Base-by-base conservation (phyloP, 129 eudicot genomes). In the Lonicera japonica region DNA sequence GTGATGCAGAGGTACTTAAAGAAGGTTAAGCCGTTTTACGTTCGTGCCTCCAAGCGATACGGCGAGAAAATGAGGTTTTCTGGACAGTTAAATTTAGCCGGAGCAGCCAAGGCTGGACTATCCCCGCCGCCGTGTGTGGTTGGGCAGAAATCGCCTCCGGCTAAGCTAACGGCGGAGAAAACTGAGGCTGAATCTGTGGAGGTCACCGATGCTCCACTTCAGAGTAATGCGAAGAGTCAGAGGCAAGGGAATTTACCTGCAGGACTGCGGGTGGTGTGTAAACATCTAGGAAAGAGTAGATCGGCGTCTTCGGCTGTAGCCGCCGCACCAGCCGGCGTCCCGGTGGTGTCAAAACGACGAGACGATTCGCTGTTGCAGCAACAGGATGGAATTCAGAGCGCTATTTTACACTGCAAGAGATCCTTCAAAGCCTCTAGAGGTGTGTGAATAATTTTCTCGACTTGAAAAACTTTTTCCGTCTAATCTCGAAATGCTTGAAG, bases 371-470 rank as follows among this genome's bases (percentile, higher is more conserved):
- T 87, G 66, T 11, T 92, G 29, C 95, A 92, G 68, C 86, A 82
- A 67, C 95, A 92, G 68, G 98, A 92, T 65, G 96, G 96, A 41
- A 92, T 92, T 41, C 96, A 92, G 55, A 75, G 98, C 60, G 98
- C 98, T 52, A 92, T 92, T 71, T 19, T 92, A 40, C 98, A 92
- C 69, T 92, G 98, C 74, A 92, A 92, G 38, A 77, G 84, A 47
- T 92, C 98, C 11, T 92, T 92, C 80, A 87, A 92, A 57, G 81
- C 88, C 10, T 87, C 87, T 7, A 60, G 84, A 81, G 96, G 94
- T 85, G 70, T 36, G 60, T 58, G 11, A 59, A 60, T 38, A 52
- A 18, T 67, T 70, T 54, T 55, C 0, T 21, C 36, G 36, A 29
- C 50, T 43, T 2, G 13, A 3, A 29, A 29, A 29, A 29, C 36